These are phyloP conservation scores for Mortierella sp. DNA, from an alignment of 371 early-diverging fungal genomes.

Conservation along the genomic window DNA sequence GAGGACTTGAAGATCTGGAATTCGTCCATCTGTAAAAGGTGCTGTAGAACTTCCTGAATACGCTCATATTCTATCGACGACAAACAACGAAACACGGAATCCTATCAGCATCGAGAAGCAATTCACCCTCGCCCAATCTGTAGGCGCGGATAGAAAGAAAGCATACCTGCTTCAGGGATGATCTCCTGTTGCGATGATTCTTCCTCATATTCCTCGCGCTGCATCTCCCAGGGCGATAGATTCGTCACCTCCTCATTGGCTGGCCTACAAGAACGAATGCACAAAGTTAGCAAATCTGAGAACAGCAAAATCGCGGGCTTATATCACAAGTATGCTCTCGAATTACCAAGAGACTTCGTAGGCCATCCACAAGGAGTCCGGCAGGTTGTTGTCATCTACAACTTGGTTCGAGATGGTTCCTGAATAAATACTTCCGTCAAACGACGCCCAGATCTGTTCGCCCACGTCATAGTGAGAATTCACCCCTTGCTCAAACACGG, in stretches of 20 bases:
- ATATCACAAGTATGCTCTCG: background rate
- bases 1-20: slow-evolving; percentile 72
- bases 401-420: slow-evolving; percentile 61
- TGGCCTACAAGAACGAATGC: slow-evolving; percentile 19
- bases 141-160: too few species aligned
- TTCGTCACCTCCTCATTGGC: slow-evolving; percentile 47
- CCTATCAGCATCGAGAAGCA: slow-evolving; percentile 13
- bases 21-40: slow-evolving; percentile 55
- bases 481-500: slow-evolving; percentile 71
- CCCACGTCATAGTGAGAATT: slow-evolving; percentile 58
- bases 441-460: slow-evolving; percentile 72
- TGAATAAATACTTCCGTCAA: slow-evolving; percentile 72
- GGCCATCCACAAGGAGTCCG: slow-evolving; percentile 65
- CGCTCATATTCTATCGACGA: slow-evolving; percentile 23
- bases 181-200: slow-evolving; percentile 47
- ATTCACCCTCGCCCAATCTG: too few species aligned
- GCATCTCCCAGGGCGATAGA: slow-evolving; percentile 73
- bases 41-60: slow-evolving; percentile 28
- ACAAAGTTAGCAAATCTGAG: too few species aligned
- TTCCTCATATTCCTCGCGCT: slow-evolving; percentile 43
- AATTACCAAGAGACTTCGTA: slow-evolving; percentile 66
- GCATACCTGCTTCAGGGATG: slow-evolving; percentile 57
- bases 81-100: background rate
- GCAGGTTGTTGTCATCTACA: slow-evolving; percentile 53
- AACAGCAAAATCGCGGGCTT: background rate